These are phyloP conservation scores for Aspergillus sparsus DNA, from an alignment of 495 filamentous ascomycete species.

Conservation along the genomic window DNA sequence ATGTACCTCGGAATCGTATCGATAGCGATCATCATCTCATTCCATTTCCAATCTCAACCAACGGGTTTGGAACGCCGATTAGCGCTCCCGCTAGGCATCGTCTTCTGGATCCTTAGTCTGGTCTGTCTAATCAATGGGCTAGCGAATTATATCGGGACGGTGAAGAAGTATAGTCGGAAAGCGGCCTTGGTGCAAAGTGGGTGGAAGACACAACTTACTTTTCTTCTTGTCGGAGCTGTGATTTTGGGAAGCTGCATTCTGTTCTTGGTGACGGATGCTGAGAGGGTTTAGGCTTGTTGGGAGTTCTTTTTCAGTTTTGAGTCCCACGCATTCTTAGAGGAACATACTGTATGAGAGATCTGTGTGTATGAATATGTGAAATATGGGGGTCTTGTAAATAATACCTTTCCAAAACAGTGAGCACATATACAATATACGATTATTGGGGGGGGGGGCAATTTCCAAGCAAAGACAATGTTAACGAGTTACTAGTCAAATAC, in stretches of 20 bases:
- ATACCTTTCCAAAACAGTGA: no score
- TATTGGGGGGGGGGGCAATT: neutral
- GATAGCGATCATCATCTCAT: conserved; percentile 86
- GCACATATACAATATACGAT: neutral
- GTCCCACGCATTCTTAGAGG: no score
- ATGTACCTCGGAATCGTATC: conserved; percentile 90
- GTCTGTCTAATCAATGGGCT: conserved; percentile 74
- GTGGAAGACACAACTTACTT: conserved; percentile 84
- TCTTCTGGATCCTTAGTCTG: conserved; percentile 84
- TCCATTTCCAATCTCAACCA: conserved; percentile 79
- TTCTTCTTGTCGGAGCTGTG: conserved; percentile 71
- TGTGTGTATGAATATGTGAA: no score
- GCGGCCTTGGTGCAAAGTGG: conserved; percentile 88
- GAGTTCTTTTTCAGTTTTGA: no score
- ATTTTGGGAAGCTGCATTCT: conserved; percentile 81
- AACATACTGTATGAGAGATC: neutral
- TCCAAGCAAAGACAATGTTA: neutral
- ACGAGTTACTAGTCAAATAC: neutral
- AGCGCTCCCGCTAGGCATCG: conserved; percentile 77
- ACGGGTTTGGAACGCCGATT: conserved; percentile 69
- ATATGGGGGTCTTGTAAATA: no score
- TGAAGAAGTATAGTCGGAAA: conserved; percentile 78
- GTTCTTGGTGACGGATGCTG: conserved; percentile 58
- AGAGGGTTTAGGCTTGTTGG: conserved; percentile 5
- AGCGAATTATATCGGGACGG: conserved; percentile 83